phyloP scores from a whole-genome alignment of 352 stramenopile genomes.

The Plasmopara viticola region DNA sequence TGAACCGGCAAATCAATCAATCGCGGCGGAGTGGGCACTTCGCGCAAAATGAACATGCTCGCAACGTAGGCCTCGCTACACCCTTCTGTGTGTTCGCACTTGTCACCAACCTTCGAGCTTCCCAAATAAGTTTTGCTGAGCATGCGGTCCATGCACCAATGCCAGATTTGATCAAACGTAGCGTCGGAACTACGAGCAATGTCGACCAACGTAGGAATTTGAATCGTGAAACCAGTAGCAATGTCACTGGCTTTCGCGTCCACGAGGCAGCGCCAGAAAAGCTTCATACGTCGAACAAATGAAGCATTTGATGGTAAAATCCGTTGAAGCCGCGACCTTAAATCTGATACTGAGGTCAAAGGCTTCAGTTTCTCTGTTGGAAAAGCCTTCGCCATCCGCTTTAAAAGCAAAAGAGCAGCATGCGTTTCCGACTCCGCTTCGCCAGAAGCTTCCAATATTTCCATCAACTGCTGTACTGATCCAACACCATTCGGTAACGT shows the following conservation, averaged over 20 bases:
- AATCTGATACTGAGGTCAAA: constrained; percentile 26
- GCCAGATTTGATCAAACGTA: constrained; percentile 75
- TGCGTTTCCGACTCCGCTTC: constrained; percentile 38
- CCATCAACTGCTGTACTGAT: constrained; percentile 28
- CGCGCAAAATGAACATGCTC: constrained; percentile 85
- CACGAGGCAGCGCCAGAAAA: constrained; percentile 70
- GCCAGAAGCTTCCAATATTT: constrained; percentile 23
- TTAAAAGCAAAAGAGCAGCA: constrained; percentile 44
- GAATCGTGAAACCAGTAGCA: constrained; percentile 12
- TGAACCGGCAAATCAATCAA: constrained; percentile 78
- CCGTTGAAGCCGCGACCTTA: constrained; percentile 33
- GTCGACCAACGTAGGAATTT: constrained; percentile 46
- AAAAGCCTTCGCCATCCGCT: constrained; percentile 49
- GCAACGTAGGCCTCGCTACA: constrained; percentile 81
- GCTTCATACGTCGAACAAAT: constrained; percentile 81
- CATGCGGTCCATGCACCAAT: constrained; percentile 81
- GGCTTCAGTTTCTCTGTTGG: constrained; percentile 58
- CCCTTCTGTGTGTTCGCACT: constrained; percentile 81
- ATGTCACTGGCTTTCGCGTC: constrained; percentile 23
- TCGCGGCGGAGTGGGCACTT: constrained; percentile 43
- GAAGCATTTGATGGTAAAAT: constrained; percentile 46
- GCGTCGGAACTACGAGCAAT: constrained; percentile 45
- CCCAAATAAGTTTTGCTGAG: constrained; percentile 70
- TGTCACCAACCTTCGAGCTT: constrained; percentile 62
- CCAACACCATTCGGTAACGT: constrained; percentile 7